phyloP scores from a whole-genome alignment of 2,329 filamentous ascomycete species.

The Microsporum ferrugineum region DNA sequence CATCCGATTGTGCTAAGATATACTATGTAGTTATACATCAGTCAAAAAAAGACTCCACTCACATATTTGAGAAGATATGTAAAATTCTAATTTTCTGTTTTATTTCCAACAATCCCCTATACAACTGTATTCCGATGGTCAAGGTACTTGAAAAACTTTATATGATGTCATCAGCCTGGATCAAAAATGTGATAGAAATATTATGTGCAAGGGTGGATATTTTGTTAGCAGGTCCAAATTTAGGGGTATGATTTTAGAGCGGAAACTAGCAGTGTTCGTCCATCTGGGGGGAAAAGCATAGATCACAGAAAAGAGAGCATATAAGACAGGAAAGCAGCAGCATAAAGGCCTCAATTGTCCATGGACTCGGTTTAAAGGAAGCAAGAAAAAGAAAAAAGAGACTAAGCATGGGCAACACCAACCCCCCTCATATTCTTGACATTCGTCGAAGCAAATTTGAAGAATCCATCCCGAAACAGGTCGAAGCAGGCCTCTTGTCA shows the following conservation, averaged over 20 bases:
- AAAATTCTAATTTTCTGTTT: too few species aligned
- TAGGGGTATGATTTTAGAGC: not conserved
- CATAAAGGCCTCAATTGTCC: not conserved
- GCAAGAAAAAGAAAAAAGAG: not conserved
- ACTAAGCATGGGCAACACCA: not conserved
- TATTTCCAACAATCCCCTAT: too few species aligned
- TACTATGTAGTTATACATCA: too few species aligned
- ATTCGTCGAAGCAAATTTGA: constrained; percentile 1
- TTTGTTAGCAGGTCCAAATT: not conserved
- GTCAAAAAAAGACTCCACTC: too few species aligned
- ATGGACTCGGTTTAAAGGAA: not conserved
- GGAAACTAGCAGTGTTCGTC: not conserved
- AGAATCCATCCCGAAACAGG: not conserved
- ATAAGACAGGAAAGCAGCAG: not conserved
- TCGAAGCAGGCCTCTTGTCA: not conserved
- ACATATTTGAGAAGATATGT: too few species aligned
- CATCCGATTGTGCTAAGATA: too few species aligned
- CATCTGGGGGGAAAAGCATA: not conserved
- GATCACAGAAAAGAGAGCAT: not conserved
- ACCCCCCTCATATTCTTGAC: not conserved
- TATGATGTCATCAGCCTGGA: not conserved
- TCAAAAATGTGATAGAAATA: not conserved
- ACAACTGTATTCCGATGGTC: too few species aligned
- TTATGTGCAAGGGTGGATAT: not conserved
- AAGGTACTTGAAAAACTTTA: too few species aligned